Base-by-base conservation (phyloP, 179 eudicot species). In the Corrigiola litoralis region DNA sequence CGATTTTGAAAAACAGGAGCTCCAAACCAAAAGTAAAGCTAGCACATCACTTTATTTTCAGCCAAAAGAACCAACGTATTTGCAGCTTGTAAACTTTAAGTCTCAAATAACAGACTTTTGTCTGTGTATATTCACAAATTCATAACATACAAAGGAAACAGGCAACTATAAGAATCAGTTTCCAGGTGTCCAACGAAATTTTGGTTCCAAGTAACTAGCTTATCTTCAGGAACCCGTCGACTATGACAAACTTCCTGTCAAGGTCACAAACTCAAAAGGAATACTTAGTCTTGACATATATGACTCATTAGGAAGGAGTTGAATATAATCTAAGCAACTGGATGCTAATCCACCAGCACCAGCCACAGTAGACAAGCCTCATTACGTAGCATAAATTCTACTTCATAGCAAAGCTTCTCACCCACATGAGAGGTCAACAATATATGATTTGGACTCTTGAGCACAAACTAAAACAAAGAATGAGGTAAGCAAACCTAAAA, bases 351-450 rank as follows among this genome's bases (percentile, higher is more conserved):
- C 37, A 18, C 38, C 38, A 62, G 31, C n/a, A 50, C 36, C 21
- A 1, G 17, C 71, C 24, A 12, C 48, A 51, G 42, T 58, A 29
- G 57, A 56, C 65, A 46, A 51, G 41, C 34, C 23, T 49, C 44
- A 12, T 32, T 37, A 58, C 29, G 55, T 24, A 44, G 41, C 41
- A 28, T 33, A 40, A 62, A 61, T 20, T 24, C 63, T n/a, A 60
- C 63, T 51, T 57, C 36, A 58, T 32, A 37, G 59, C 41, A 45
- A 63, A 69, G 38, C 36, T 47, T 36, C 32, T 58, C 41, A 65
- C 52, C 68, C 63, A 52, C 23, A 55, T 11, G 50, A 75, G 53
- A 60, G 58, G 63, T 54, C 71, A 75, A 75, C 65, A 66, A 47
- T 46, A 59, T 56, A 52, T 12, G 64, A 75, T 59, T 65, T 48